Base-by-base conservation (phyloP, 768 basidiomycete genomes). In the Rickenella mellea region DNA sequence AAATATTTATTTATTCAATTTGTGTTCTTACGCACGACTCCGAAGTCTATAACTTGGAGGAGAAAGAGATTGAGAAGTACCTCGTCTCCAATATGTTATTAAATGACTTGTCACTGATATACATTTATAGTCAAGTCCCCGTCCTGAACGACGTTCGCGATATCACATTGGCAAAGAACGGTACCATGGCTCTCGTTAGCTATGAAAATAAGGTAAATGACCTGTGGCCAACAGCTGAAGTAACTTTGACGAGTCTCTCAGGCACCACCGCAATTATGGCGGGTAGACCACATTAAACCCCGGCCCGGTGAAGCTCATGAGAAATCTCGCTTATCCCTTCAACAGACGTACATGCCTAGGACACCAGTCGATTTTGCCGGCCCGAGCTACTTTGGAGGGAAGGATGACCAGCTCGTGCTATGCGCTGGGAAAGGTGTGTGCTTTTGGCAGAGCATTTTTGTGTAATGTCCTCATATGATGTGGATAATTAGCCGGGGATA, bases 311-410 rank as follows among this genome's bases (percentile, higher is more conserved):
- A 62, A 25, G 60, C 49, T 55, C 55, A 29, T 22, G 14, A 10
- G 20, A 42, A 47, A 14, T 48, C 45, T 19, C 52, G 55, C n/a
- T 47, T 67, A 9, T 57, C 54, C 9, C 51, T 69, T 44, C 78
- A 80, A 39, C 84, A 85, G 50, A 86, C 79, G 1, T 88, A 85
- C 54, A 73, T 78, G 67, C 79, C 83, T 7, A 83, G 80, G 54
- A 62, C 64, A 10, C 48, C 66, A 10, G 75, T 84, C 15, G 81
- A 87, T 51, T 85, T 87, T 51, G 80, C 84, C 1, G 87, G 87
- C 0, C 77, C 80, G 6, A 84, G 83, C 53, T 85, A 87, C 61
- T 87, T 89, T 42, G 86, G 84, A 27, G 87, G 86, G 14, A 76
- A 74, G 52, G 76, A 82, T 48, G 80, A 86, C 51, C 83, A 89